A percentile compares a stretch with the other conserved stretches of the same genome.
phyloP scores from a whole-genome alignment of 495 filamentous ascomycete species.

The Choiromyces venosus region DNA sequence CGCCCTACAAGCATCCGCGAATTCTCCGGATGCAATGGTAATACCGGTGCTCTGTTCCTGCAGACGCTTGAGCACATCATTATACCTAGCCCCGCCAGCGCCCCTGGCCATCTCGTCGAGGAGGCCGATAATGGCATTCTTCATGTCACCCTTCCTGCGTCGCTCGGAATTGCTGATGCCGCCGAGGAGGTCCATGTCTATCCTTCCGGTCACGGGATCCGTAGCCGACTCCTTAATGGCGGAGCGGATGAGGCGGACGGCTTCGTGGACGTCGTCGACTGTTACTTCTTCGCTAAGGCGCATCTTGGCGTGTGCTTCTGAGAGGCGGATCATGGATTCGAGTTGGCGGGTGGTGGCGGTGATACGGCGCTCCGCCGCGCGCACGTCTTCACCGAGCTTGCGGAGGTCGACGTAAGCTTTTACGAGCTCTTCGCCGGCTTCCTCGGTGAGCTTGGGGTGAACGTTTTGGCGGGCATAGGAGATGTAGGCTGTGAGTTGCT shows the following conservation, averaged over 20 bases:
- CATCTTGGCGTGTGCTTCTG: slow-evolving; percentile 98
- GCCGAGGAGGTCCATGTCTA: slow-evolving; percentile 93
- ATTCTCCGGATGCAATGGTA: slow-evolving; percentile 67
- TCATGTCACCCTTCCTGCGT: slow-evolving; percentile 73
- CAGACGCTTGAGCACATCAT: slow-evolving; percentile 66
- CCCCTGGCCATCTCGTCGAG: slow-evolving; percentile 67
- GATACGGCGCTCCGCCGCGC: slow-evolving; percentile 87
- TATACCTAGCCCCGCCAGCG: slow-evolving; percentile 65
- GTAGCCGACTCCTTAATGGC: slow-evolving; percentile 97
- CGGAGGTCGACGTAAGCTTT: slow-evolving; percentile 92
- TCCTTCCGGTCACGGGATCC: slow-evolving; percentile 80
- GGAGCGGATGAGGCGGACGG: slow-evolving; percentile 81
- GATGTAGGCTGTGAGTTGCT: slow-evolving; percentile 94
- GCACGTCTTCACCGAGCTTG: slow-evolving; percentile 89
- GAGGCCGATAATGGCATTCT: slow-evolving; percentile 64
- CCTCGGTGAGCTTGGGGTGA: slow-evolving; percentile 71
- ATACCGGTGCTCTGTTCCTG: slow-evolving; percentile 65
- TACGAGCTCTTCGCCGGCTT: slow-evolving; percentile 73
- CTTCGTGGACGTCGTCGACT: slow-evolving; percentile 77
- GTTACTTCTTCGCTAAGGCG: slow-evolving; percentile 72
- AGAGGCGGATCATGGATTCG: slow-evolving; percentile 94
- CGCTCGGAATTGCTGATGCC: slow-evolving; percentile 81
- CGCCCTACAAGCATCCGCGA: slow-evolving; percentile 68
- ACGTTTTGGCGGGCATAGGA: slow-evolving; percentile 87
- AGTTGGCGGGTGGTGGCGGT: slow-evolving; percentile 94